Percentiles rank a stretch among this genome's conserved stretches.
Evolutionary conservation across 2,329 filamentous ascomycete genomes (phyloP).

Genomic region (Phialemoniopsis sp.): DNA sequence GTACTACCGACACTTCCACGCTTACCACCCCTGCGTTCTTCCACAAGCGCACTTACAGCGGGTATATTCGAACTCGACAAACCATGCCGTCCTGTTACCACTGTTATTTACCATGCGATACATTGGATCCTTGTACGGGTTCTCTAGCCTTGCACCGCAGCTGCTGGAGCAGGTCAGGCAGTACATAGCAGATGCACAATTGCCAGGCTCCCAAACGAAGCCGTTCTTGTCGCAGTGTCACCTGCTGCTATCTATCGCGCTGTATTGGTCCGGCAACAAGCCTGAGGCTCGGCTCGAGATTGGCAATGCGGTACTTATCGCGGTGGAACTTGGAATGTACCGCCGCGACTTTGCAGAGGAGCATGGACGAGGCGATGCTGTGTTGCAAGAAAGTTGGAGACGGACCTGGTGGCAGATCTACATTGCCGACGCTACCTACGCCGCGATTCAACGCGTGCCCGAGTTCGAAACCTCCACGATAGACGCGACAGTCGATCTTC

Average conservation of each 20-base stretch:
- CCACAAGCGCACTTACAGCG: conserved; percentile 14
- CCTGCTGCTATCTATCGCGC: conserved; percentile 27
- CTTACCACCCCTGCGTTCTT: conserved; percentile 22
- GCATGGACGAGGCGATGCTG: conserved; percentile 40
- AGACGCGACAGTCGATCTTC: conserved; percentile 52
- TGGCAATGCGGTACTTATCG: conserved; percentile 50
- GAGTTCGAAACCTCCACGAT: conserved; percentile 28
- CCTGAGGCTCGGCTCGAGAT: conserved; percentile 19
- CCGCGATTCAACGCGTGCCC: conserved; percentile 20
- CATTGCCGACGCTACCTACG: conserved; percentile 50
- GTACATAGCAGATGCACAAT: background rate
- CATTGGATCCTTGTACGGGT: no score
- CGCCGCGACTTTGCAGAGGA: conserved; percentile 45
- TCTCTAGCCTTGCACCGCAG: no score
- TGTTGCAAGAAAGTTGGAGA: conserved; percentile 55
- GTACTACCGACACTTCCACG: conserved; percentile 30
- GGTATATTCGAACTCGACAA: no score
- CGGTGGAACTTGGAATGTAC: conserved; percentile 58
- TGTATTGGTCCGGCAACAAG: conserved; percentile 25
- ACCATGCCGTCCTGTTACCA: no score
- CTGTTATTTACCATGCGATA: no score
- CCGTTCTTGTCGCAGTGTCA: conserved; percentile 28
- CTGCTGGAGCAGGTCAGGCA: background rate
- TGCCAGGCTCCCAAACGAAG: background rate
- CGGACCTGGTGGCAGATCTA: conserved; percentile 72